Evolutionary conservation across 345 rosid species (phyloP).

Genomic region (Syzygium jambos): DNA sequence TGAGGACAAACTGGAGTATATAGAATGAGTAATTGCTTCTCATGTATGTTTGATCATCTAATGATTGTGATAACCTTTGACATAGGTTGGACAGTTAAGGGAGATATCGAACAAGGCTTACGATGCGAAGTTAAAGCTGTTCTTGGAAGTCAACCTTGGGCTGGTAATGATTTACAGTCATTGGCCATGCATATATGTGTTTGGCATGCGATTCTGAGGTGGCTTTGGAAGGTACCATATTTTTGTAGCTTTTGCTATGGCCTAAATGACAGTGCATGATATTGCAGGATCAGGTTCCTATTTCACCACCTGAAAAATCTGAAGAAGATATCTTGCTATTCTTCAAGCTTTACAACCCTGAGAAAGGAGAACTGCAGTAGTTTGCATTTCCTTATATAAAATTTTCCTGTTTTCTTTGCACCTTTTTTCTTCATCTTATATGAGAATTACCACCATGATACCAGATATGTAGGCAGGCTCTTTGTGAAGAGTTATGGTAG

Average conservation of each 20-base stretch:
- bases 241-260: background rate
- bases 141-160: conserved; percentile 37
- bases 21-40: background rate
- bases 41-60: background rate
- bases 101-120: conserved; percentile 24
- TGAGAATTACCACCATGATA: conserved; percentile 8
- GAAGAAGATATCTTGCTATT: conserved; percentile 37
- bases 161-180: conserved; percentile 7
- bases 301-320: conserved; percentile 14
- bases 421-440: background rate
- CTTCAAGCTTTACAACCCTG: conserved; percentile 37
- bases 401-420: background rate
- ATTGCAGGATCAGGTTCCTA: conserved; percentile 26
- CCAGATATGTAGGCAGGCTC: conserved; percentile 37
- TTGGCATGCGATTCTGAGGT: background rate
- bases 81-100: conserved; percentile 40
- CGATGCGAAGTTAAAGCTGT: conserved; percentile 28
- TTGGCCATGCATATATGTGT: background rate
- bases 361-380: conserved; percentile 30
- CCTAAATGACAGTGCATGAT: background rate
- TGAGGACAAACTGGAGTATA: background rate
- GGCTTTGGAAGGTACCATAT: background rate
- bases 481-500: conserved; percentile 28
- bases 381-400: background rate
- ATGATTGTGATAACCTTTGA: background rate